These are phyloP conservation scores for Psilocybe cubensis DNA, from an alignment of 768 basidiomycete genomes.

Conservation along the genomic window DNA sequence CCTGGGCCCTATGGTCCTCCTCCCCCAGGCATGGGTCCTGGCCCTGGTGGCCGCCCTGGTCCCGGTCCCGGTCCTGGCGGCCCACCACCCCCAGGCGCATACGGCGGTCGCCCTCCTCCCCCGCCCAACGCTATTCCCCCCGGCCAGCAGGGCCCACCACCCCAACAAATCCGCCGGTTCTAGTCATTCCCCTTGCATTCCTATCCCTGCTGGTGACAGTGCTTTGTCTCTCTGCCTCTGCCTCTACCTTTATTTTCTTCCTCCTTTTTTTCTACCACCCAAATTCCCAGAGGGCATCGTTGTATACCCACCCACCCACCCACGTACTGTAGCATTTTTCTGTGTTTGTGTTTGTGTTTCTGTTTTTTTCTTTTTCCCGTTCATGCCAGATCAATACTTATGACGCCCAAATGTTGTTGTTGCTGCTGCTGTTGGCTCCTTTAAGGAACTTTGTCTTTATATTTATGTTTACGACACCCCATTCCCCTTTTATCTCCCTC, in stretches of 20 bases:
- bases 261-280: background rate
- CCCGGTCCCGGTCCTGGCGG: conserved; percentile 15
- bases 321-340: background rate
- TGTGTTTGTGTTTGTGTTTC: no score
- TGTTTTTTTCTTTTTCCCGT: background rate
- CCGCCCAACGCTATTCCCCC: conserved; percentile 16
- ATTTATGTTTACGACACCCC: conserved; percentile 5
- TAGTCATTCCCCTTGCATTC: conserved; percentile 19
- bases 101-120: conserved; percentile 34
- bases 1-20: conserved; percentile 34
- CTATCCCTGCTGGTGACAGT: background rate
- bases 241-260: background rate
- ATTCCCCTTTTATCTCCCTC: background rate
- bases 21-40: conserved; percentile 20
- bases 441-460: conserved; percentile 4
- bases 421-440: background rate
- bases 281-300: conserved; percentile 4
- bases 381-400: conserved; percentile 17
- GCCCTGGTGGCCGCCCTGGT: conserved; percentile 3
- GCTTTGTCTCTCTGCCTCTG: conserved; percentile 11
- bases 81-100: conserved; percentile 28
- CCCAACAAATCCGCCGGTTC: conserved; percentile 35
- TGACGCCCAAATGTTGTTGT: background rate
- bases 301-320: no score
- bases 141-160: conserved; percentile 26